Base-by-base conservation (phyloP, 116 monocot species). In the Zostera marina region DNA sequence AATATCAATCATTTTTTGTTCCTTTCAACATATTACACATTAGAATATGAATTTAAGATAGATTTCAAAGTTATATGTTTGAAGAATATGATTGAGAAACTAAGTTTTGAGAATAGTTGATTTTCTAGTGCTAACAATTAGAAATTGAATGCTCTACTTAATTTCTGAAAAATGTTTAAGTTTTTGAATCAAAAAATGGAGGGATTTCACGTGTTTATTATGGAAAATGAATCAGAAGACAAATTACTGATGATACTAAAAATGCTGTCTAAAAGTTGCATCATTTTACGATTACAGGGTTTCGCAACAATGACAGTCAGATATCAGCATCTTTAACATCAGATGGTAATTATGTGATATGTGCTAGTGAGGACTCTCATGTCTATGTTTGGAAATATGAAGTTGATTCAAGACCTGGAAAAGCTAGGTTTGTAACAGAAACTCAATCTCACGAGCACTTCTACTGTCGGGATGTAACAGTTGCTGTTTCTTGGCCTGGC, bases 291-390 rank as follows among this genome's bases (percentile, higher is more conserved):
- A 15, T 60, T 68, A 26, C 78, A 96, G 96, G 96, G 23, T 96
- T 83, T 59, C 75, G 80, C 55, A 96, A 96, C 65, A 89, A 72
- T n/a, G 85, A 73, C 72, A 96, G 89, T 63, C 96, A 96, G 70
- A 96, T 96, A 40, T 89, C 89, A 21, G 89, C 96, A 14, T 89
- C 81, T 42, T 48, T 85, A 47, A 73, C 89, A 8, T 46, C 85
- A 54, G 85, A 88, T 52, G 89, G 89, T 22, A 83, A 81, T 63
- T 70, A 89, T 47, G 79, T 96, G 25, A 59, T 96, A 11, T 89
- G 82, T 62, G 89, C 96, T 8, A 89, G 89, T 17, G 96, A 96
- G 68, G 96, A 89, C 62, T 96, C 96, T 11, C 71, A 96, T 19
- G 89, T 96, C 8, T 96, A 96, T 32, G 70, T 96, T 32, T 89